Conservation (phyloP, 176 grass and related monocot genomes). For the Microstegium vimineum region DNA sequence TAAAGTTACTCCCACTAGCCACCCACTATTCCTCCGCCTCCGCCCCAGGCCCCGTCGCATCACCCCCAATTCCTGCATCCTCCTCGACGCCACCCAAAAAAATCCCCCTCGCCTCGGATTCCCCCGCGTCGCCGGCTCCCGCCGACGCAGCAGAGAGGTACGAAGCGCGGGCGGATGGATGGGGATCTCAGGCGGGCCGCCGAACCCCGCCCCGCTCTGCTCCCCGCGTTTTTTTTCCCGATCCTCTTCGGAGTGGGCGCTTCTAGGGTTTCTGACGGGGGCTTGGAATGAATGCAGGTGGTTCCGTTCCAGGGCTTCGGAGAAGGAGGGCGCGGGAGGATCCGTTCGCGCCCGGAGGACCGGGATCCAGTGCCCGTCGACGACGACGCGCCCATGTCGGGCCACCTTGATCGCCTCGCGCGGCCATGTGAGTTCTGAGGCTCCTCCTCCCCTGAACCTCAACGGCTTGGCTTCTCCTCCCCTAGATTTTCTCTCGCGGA, state of each 20-base stretch:
- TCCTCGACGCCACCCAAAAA: background rate
- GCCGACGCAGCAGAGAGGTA: slow-evolving; percentile 17
- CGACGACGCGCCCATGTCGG: slow-evolving; percentile 52
- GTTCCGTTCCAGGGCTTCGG: slow-evolving; percentile 45
- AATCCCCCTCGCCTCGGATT: slow-evolving; percentile 18
- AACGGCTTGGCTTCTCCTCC: background rate
- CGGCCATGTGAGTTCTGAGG: slow-evolving; percentile 63
- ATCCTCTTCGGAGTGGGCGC: background rate
- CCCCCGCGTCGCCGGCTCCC: slow-evolving; percentile 2
- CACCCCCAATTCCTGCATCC: background rate
- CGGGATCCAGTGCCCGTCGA: slow-evolving; percentile 2
- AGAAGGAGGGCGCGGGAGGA: background rate
- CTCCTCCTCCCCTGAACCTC: background rate
- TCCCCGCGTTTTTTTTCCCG: background rate
- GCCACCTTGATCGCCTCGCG: slow-evolving; percentile 76
- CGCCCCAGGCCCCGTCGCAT: background rate
- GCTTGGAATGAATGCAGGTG: slow-evolving; percentile 60
- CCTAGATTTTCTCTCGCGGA: background rate
- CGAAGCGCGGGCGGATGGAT: background rate
- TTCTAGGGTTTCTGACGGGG: slow-evolving; percentile 64
- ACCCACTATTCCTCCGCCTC: background rate
- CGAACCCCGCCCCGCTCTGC: background rate
- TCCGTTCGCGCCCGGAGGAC: background rate
- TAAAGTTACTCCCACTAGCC: slow-evolving; percentile 7
- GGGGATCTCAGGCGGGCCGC: slow-evolving; percentile 1